Evolutionary conservation across 1,284 basidiomycete species (phyloP), one percentile per base, ranked within the genome.

Genomic region (Porodaedalea pini): DNA sequence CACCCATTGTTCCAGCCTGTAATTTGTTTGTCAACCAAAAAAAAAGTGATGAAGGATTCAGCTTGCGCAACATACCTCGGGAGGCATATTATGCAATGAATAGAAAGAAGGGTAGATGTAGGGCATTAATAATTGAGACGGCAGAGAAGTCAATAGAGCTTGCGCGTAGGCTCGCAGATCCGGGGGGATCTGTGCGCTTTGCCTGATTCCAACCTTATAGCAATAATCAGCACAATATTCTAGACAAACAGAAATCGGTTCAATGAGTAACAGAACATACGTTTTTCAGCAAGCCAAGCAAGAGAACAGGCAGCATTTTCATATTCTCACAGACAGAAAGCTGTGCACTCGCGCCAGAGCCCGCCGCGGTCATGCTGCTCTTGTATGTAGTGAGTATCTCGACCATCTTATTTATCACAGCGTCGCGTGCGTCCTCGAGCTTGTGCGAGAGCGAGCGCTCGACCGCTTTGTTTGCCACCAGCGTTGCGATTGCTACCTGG

Each of bases 141-240:
- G 97, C 50, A 99, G 72, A 6, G 94, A 93, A 2, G 93, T 95
- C 63, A 99, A 79, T 48, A 99, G 76, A 15, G 90, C 88, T 72
- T 98, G 95, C 1, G 96, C 92, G 69, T 98, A 99, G 7, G 95
- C 92, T 62, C 97, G 80, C 56, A 99, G 83, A 74, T 99, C 97
- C 25, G 94, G 91, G 15, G 96, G 94, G 67, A 99, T 98, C 70
- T 95, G 93, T 0, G 93, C 85, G 70, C 94, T 96, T 75, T 98
- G 94, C 58, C 97, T 84, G 56, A 99, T 81, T 53, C 94, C 96
- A 61, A 95, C 88, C 90, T 92, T 68, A 2, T 37, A 51, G 17
- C 17, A 49, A 34, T 4, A 19, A 37, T 29, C 10, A 4, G 17
- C 21, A n/a, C n/a, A n/a, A 32, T 11, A 1, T 3, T 25, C n/a